Evolutionary conservation across 1,284 basidiomycete species (phyloP), one percentile per base, ranked within the genome.

Genomic region (Pseudozyma thailandica): DNA sequence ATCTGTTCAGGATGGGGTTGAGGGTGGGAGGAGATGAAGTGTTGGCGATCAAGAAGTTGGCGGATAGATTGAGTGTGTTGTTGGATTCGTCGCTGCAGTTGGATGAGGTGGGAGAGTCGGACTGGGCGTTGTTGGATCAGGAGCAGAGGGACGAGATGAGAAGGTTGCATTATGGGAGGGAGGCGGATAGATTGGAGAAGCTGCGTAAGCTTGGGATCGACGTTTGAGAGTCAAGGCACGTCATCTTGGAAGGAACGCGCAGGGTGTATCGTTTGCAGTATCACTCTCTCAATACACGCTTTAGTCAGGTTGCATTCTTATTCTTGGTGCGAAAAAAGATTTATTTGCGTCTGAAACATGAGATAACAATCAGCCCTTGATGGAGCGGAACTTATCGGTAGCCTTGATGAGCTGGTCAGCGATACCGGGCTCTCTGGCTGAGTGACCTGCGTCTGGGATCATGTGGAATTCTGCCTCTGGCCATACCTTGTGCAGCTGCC

Each of bases 361-460:
- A 35, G 15, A 16, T 39, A 37, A 3, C 2, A 37, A 15, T 46
- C 20, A 62, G 21, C 18, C 31, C 43, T 50, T 49, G 57, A 72
- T 51, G 15, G 52, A 55, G 15, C 63, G 50, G 54, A 76, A 84
- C 60, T 76, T 71, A 58, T 83, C 77, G 0, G 82, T 80, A 16
- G 84, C 92, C 85, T 92, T 86, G 12, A 92, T 87, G 44, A 96
- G 86, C 46, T 91, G 83, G 82, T 90, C 89, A 20, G 88, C 85
- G 18, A 86, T 94, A 5, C 90, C 91, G 0, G 86, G 83, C 84
- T 97, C 94, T 45, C 90, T 88, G 20, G 92, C 88, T 20, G 91
- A 92, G 83, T 97, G 94, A 0, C 94, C 94, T 5, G 93, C 93
- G 83, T 94, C 92, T n/a, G 91, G 89, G 18, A 95, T 89, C 43